phyloP scores from a whole-genome alignment of 2,329 filamentous ascomycete genomes.

The Colletotrichum higginsianum region DNA sequence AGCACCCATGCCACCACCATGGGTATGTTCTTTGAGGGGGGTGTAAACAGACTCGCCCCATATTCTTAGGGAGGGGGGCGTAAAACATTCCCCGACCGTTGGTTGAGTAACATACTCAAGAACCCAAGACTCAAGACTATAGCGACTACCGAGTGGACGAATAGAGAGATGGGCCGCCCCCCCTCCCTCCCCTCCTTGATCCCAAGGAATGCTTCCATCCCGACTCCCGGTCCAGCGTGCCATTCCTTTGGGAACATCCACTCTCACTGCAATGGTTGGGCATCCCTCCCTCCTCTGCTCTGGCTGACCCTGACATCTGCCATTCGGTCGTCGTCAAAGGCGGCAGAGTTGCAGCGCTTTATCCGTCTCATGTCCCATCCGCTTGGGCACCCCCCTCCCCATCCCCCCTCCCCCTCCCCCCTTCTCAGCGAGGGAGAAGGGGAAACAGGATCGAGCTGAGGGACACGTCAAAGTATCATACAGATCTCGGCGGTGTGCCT shows the following conservation, averaged over 20 bases:
- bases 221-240: conserved; percentile 35
- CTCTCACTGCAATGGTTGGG: conserved; percentile 15
- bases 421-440: not conserved
- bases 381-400: not conserved
- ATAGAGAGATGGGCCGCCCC: not conserved
- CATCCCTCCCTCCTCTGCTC: not conserved
- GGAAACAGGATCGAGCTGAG: not conserved
- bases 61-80: not conserved
- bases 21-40: not conserved
- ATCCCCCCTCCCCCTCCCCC: too few species aligned
- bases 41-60: not conserved
- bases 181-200: not conserved
- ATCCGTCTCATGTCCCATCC: conserved; percentile 17
- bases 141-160: too few species aligned
- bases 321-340: not conserved
- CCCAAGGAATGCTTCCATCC: conserved; percentile 21
- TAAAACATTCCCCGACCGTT: too few species aligned
- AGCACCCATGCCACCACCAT: not conserved
- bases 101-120: too few species aligned
- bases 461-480: not conserved
- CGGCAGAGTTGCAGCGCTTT: not conserved
- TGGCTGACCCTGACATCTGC: conserved; percentile 12
- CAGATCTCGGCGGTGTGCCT: not conserved
- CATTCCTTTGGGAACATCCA: conserved; percentile 39
- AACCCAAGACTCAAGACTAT: too few species aligned